Conservation (phyloP, 352 stramenopile genomes). For the Phytophthora ohioensis region DNA sequence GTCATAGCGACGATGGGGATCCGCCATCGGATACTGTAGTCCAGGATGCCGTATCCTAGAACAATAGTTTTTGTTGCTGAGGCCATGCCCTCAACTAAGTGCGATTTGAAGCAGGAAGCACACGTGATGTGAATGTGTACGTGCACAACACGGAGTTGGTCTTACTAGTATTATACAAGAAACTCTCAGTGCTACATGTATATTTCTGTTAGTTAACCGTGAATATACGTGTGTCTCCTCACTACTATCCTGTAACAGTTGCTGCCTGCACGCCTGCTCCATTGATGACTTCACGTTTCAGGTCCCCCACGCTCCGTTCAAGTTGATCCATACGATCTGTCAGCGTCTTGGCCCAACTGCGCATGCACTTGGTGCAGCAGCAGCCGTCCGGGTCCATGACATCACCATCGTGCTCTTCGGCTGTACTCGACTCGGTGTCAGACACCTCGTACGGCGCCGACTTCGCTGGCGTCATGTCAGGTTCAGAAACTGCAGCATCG, state of each 20-base stretch:
- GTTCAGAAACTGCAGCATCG: constrained; percentile 10
- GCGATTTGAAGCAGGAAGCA: constrained; percentile 4
- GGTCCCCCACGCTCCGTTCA: constrained; percentile 31
- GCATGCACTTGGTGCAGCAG: constrained; percentile 43
- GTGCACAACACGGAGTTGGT: too few species aligned
- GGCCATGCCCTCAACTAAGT: constrained; percentile 19
- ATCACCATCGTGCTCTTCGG: constrained; percentile 34
- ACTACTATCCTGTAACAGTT: neutral
- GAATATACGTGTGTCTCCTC: neutral
- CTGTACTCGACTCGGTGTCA: constrained; percentile 6
- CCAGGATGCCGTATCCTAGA: too few species aligned
- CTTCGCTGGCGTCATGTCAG: neutral
- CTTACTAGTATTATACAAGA: too few species aligned
- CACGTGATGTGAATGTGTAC: too few species aligned
- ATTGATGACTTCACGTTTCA: constrained; percentile 27
- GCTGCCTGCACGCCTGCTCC: neutral
- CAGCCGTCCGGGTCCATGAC: constrained; percentile 36
- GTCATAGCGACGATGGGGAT: constrained; percentile 24
- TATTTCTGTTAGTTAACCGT: too few species aligned
- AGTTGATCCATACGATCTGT: constrained; percentile 40
- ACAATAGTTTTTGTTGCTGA: too few species aligned
- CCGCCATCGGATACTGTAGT: constrained; percentile 10
- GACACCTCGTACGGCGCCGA: constrained; percentile 1
- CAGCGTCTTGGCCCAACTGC: constrained; percentile 37
- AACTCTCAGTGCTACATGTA: too few species aligned